Conservation (phyloP, 768 basidiomycete species). For the Tulasnella sp. region DNA sequence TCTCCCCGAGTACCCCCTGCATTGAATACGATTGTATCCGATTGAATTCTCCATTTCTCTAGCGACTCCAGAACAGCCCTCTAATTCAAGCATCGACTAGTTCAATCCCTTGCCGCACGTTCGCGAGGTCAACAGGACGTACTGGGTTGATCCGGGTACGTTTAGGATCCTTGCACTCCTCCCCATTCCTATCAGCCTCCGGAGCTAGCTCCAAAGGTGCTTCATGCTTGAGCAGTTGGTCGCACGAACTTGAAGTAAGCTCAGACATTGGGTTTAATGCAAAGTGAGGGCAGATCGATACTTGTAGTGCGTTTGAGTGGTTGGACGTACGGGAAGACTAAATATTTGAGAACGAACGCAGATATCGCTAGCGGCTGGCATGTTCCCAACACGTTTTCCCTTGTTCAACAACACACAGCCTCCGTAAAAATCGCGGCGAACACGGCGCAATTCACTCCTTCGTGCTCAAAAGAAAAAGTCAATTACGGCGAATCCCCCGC, state of each 20-base stretch:
- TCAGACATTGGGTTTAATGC: background rate
- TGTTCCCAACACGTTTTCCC: too few species aligned
- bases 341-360: too few species aligned
- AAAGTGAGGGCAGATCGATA: too few species aligned
- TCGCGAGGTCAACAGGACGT: background rate
- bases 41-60: background rate
- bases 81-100: background rate
- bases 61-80: background rate
- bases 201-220: background rate
- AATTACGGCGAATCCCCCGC: too few species aligned
- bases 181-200: background rate
- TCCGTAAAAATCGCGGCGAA: too few species aligned
- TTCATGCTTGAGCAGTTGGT: background rate
- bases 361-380: too few species aligned
- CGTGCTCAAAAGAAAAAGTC: too few species aligned
- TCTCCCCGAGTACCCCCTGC: background rate
- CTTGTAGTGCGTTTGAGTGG: too few species aligned
- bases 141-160: background rate
- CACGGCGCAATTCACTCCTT: too few species aligned
- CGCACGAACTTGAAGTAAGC: too few species aligned
- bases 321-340: too few species aligned
- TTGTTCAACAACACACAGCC: too few species aligned
- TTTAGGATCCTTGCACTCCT: background rate
- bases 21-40: background rate
- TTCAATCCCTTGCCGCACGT: background rate